Percentiles rank a stretch among this genome's conserved stretches.
Conservation (phyloP, 495 filamentous ascomycete genomes). For the Annulohypoxylon maeteangense region DNA sequence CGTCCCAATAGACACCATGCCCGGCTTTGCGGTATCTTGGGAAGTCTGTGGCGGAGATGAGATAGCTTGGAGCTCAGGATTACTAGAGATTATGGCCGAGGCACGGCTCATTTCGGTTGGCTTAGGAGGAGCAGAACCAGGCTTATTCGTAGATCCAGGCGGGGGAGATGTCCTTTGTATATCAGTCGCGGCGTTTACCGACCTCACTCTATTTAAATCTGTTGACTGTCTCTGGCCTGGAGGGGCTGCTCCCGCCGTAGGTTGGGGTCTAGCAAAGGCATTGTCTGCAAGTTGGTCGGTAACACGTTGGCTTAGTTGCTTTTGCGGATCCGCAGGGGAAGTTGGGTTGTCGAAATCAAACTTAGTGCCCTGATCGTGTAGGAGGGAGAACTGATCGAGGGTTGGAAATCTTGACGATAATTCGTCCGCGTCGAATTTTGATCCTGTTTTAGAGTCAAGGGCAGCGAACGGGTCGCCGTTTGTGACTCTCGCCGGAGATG, state of each 20-base stretch:
- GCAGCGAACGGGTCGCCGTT: constrained; percentile 90
- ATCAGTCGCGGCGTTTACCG: constrained; percentile 27
- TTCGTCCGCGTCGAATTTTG: constrained; percentile 72
- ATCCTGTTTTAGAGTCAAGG: constrained; percentile 72
- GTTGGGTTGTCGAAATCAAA: constrained; percentile 82
- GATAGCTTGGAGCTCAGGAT: constrained; percentile 63
- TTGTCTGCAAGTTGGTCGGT: constrained; percentile 89
- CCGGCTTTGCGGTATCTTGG: constrained; percentile 68
- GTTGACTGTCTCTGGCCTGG: constrained; percentile 49
- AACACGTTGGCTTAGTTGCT: constrained; percentile 76
- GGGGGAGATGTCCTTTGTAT: constrained; percentile 34
- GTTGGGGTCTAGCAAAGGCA: constrained; percentile 71
- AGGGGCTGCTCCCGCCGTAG: constrained; percentile 44
- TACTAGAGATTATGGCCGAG: constrained; percentile 63
- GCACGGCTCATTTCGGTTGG: constrained; percentile 58
- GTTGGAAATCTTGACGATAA: constrained; percentile 87
- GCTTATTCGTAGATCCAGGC: constrained; percentile 45
- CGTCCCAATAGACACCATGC: constrained; percentile 92
- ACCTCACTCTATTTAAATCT: constrained; percentile 48
- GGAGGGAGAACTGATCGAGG: constrained; percentile 89
- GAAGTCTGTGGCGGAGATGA: constrained; percentile 63
- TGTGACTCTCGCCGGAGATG: constrained; percentile 76
- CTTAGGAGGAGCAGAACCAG: constrained; percentile 53
- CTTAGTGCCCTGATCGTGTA: constrained; percentile 85
- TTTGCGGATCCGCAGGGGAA: constrained; percentile 60